Evolutionary conservation across 306 rosid genomes (phyloP).

Genomic region (Acacia melanoxylon): DNA sequence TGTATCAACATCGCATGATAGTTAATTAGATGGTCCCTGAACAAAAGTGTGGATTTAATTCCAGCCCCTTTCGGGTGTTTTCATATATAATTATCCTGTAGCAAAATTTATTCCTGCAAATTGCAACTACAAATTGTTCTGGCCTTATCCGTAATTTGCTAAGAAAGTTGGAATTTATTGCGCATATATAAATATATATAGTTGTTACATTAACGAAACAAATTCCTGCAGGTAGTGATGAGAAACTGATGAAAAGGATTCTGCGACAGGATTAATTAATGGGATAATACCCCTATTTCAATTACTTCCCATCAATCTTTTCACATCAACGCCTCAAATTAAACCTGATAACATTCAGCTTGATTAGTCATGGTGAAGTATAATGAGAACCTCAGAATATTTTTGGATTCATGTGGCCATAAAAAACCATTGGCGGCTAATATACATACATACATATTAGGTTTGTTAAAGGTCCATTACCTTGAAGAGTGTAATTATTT

Average conservation of each 20-base stretch:
- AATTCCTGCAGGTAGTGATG: slow-evolving; percentile 13
- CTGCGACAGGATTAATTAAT: slow-evolving; percentile 22
- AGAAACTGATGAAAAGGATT: slow-evolving; percentile 18
- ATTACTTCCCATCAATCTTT: slow-evolving; percentile 47
- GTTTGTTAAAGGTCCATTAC: slow-evolving; percentile 32
- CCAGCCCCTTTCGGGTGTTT: slow-evolving; percentile 28
- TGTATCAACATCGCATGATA: not conserved
- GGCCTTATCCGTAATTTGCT: slow-evolving; percentile 36
- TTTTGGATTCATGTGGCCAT: slow-evolving; percentile 48
- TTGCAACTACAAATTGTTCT: slow-evolving; percentile 29
- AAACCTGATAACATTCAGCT: slow-evolving; percentile 35
- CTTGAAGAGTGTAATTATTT: slow-evolving; percentile 20
- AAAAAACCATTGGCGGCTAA: not conserved
- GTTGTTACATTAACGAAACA: slow-evolving; percentile 41
- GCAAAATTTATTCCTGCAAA: slow-evolving; percentile 28
- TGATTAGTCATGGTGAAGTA: slow-evolving; percentile 38
- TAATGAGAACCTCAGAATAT: slow-evolving; percentile 35
- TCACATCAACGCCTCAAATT: slow-evolving; percentile 42
- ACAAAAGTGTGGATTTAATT: slow-evolving; percentile 35
- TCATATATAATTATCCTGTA: slow-evolving; percentile 23
- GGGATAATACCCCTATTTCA: slow-evolving; percentile 38
- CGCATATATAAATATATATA: not conserved
- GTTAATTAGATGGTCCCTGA: slow-evolving; percentile 33
- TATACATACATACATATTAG: not conserved
- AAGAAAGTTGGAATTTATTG: slow-evolving; percentile 36